Base-by-base conservation (phyloP, 1,139 yeast genomes). In the Candida tetrigidarum region DNA sequence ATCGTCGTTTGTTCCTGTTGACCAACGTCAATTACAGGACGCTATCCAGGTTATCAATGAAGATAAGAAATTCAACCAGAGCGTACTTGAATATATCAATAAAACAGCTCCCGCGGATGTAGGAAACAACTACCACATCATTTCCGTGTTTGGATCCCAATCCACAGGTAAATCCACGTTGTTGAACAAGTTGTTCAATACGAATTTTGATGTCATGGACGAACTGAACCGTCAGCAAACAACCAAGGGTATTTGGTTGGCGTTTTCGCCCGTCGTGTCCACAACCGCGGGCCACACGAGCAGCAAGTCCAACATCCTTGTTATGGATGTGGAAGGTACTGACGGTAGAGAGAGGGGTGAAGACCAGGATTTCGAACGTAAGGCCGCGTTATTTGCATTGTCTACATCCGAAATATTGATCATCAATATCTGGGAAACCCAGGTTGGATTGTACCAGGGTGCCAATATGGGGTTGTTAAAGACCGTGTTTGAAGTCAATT, bases 301-400 rank as follows among this genome's bases (percentile, higher is more conserved):
- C 10, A 41, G 42, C 26, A 61, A 55, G 39, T 50, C 46, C 14
- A 78, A 76, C 52, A 71, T 91, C n/a, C 78, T 91, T 54, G 96
- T 93, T 2, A 78, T 93, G 80, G 99, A 93, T 62, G 98, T 93
- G 15, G 99, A 93, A 67, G 99, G 99, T 38, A 91, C 98, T 2
- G 99, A 93, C 67, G 99, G 99, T 39, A 79, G 97, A 51, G 99
- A 93, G 66, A 79, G 98, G 47, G 99, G 99, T 12, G 99, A 93
- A 57, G 99, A 93, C 64, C 98, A 93, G 64, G 99, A 93, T 64
- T 93, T 93, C 65, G 99, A 93, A 66, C 79, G 99, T 48, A 93
- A 93, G 60, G 92, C 97, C 1, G 98, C 99, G 0, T 70, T 95
- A 41, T 93, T 93, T 74, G 98, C 99, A 0, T 71, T 93, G 50